Evolutionary conservation across 2,329 filamentous ascomycete genomes (phyloP), one percentile per base, ranked within the genome.

Genomic region (Alternaria metachromatica): DNA sequence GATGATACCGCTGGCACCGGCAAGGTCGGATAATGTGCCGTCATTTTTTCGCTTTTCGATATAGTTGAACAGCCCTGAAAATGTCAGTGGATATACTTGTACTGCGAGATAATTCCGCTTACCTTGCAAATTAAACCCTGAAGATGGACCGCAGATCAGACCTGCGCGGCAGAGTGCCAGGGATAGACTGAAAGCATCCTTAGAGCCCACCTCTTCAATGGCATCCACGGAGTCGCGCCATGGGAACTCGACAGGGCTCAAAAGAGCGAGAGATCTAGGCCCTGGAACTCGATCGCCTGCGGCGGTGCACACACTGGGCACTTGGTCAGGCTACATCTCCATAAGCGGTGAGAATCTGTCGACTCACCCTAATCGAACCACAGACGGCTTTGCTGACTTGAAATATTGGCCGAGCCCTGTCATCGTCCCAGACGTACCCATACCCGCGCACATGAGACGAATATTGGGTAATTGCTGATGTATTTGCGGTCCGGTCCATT

Each of bases 401-500:
- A 72, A 72, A n/a, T 68, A 72, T 44, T 72, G 70, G 10, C 70
- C 70, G 4, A 72, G 63, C 8, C 70, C 70, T 9, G 70, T 72
- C 59, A 66, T 71, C 1, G 70, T 72, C 3, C 86, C 84, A 2
- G 85, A 84, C 0, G 86, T 89, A 1, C 87, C 87, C 83, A 89
- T 85, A 2, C 85, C 85, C 2, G 85, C 83, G 62, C 86, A 88
- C 15, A 89, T 80, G 3, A 89, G 71, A 33, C 84, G 85, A 62
- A 88, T 87, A 49, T 87, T 81, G 0, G 87, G 87, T 0, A 88
- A 71, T 57, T 89, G 87, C 58, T 79, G 82, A 50, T 84, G 78
- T 15, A 89, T 87, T 65, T 89, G 87, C 0, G 87, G 85, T 0
- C 87, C 87, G 0, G 87, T 89, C 87, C 87, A 89, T 21, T 82